Percentiles rank a stretch among this genome's conserved stretches.
Conservation (phyloP, 331 rosid genomes). For the Malus hybrid region DNA sequence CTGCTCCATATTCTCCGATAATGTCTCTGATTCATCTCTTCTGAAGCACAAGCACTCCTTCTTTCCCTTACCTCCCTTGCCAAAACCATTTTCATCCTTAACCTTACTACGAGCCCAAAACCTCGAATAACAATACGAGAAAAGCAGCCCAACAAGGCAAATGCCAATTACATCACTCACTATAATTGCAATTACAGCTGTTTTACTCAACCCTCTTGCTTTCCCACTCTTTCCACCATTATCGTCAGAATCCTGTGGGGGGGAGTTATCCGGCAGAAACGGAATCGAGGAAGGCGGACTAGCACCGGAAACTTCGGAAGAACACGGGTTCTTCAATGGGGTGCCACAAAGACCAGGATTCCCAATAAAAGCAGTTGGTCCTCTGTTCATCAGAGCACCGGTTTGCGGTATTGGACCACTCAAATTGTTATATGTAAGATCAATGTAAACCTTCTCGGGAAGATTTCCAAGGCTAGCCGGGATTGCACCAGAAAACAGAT, state of each 20-base stretch:
- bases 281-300: slow-evolving; percentile 70
- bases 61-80: slow-evolving; percentile 48
- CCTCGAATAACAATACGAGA: slow-evolving; percentile 86
- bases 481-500: slow-evolving; percentile 68
- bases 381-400: slow-evolving; percentile 97
- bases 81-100: slow-evolving; percentile 38
- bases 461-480: slow-evolving; percentile 83
- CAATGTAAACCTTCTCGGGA: slow-evolving; percentile 97
- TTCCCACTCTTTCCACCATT: slow-evolving; percentile 32
- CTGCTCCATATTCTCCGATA: slow-evolving; percentile 78
- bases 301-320: slow-evolving; percentile 43
- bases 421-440: slow-evolving; percentile 74
- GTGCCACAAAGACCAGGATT: slow-evolving; percentile 91
- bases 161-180: slow-evolving; percentile 81
- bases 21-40: slow-evolving; percentile 61
- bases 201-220: slow-evolving; percentile 60
- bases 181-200: slow-evolving; percentile 62
- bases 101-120: slow-evolving; percentile 46
- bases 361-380: slow-evolving; percentile 97
- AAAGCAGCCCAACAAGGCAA: slow-evolving; percentile 76
- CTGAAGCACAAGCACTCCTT: slow-evolving; percentile 74
- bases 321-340: slow-evolving; percentile 85
- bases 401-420: slow-evolving; percentile 89
- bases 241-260: slow-evolving; percentile 32
- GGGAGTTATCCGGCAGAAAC: slow-evolving; percentile 46